phyloP scores from a whole-genome alignment of 306 rosid genomes.

The Cucurbita maxima region DNA sequence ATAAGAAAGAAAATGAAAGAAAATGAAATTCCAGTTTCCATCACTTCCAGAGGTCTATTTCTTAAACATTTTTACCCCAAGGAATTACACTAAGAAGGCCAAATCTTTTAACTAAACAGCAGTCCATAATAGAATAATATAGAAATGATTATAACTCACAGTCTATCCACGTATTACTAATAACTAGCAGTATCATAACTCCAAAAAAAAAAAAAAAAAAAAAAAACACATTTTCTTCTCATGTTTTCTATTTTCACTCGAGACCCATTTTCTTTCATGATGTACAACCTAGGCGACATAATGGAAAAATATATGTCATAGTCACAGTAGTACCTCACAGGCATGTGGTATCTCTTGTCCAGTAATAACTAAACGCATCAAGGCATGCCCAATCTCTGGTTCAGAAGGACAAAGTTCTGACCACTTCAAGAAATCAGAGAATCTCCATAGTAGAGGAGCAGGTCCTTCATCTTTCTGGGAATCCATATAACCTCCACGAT shows the following conservation, averaged over 20 bases:
- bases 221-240: background rate
- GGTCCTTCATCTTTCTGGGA: conserved; percentile 98
- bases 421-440: conserved; percentile 97
- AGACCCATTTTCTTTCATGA: background rate
- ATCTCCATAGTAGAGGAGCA: conserved; percentile 87
- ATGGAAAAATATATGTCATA: background rate
- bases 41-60: background rate
- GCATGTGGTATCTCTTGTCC: conserved; percentile 99
- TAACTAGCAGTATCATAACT: background rate
- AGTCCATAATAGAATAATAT: background rate
- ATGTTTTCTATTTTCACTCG: background rate
- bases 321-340: conserved; percentile 60
- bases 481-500: conserved; percentile 98
- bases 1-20: background rate
- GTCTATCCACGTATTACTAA: background rate
- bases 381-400: conserved; percentile 91
- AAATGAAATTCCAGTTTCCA: background rate
- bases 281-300: background rate
- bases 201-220: background rate
- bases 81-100: background rate
- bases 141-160: background rate
- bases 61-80: background rate
- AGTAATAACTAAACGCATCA: conserved; percentile 97
- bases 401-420: conserved; percentile 92
- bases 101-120: background rate